phyloP scores from a whole-genome alignment of 1,284 basidiomycete species.

The Sanguinoderma infundibulare region DNA sequence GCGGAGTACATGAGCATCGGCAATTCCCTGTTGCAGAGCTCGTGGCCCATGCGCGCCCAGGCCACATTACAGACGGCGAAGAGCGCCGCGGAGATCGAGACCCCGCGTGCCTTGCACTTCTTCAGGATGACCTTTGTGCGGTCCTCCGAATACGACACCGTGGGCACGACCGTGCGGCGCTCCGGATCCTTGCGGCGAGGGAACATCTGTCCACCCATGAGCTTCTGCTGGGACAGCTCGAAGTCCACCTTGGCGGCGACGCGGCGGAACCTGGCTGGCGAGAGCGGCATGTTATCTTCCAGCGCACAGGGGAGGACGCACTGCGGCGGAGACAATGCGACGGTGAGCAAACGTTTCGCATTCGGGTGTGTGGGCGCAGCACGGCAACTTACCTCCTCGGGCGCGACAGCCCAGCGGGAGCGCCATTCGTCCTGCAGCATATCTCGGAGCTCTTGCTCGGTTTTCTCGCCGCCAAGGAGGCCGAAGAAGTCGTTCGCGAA shows the following conservation, averaged over 20 bases:
- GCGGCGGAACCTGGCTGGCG: constrained; percentile 43
- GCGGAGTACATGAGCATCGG: constrained; percentile 84
- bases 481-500: constrained; percentile 76
- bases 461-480: constrained; percentile 52
- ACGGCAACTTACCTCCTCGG: constrained; percentile 29
- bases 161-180: constrained; percentile 70
- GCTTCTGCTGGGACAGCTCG: constrained; percentile 50
- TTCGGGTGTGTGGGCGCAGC: neutral
- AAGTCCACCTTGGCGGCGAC: constrained; percentile 62
- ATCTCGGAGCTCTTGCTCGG: constrained; percentile 45
- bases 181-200: constrained; percentile 48
- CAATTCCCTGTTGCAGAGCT: constrained; percentile 45
- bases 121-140: constrained; percentile 63
- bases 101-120: constrained; percentile 69
- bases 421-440: constrained; percentile 55
- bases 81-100: constrained; percentile 75
- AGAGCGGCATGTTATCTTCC: constrained; percentile 56
- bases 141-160: constrained; percentile 56
- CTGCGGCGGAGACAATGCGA: constrained; percentile 14
- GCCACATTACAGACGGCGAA: constrained; percentile 80
- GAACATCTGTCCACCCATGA: constrained; percentile 66
- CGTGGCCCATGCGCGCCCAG: constrained; percentile 55
- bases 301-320: constrained; percentile 52
- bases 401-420: constrained; percentile 38
- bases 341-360: constrained; percentile 13